A percentile compares a stretch with the other conserved stretches of the same genome.
Conservation (phyloP, 305 asterid genomes). For the Striga hermonthica region DNA sequence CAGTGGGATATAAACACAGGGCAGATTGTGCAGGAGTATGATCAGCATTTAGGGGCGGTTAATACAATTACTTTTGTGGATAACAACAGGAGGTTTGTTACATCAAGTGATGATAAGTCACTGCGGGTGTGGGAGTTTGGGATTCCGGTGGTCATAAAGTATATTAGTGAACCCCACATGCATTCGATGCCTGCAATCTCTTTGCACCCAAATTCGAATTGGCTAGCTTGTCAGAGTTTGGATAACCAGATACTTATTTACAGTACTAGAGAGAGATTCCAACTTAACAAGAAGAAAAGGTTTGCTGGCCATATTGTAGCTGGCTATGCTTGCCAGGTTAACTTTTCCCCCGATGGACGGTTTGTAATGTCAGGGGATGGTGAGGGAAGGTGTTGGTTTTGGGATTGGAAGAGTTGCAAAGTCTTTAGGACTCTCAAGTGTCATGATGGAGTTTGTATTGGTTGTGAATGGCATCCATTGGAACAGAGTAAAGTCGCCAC, state of each 20-base stretch:
- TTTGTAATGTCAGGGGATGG: conserved; percentile 98
- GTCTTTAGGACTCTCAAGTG: conserved; percentile 91
- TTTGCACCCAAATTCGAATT: conserved; percentile 82
- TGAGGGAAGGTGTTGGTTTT: conserved; percentile 98
- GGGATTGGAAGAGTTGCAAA: conserved; percentile 99
- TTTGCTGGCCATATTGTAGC: conserved; percentile 96
- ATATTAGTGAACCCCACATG: conserved; percentile 98
- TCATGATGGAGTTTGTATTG: conserved; percentile 95
- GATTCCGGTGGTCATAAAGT: conserved; percentile 93
- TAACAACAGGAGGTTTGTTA: conserved; percentile 90
- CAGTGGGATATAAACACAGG: conserved; percentile 98
- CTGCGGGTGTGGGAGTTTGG: conserved; percentile 98
- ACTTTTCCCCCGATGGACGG: conserved; percentile 96
- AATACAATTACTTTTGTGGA: conserved; percentile 95
- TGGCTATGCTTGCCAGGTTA: conserved; percentile 97
- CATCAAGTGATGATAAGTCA: conserved; percentile 95
- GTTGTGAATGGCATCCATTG: conserved; percentile 94
- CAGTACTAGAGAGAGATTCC: conserved; percentile 91
- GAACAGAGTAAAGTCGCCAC: conserved; percentile 99
- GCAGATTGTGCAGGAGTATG: conserved; percentile 97
- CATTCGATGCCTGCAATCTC: conserved; percentile 97
- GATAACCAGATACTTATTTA: conserved; percentile 96
- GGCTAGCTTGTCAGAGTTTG: conserved; percentile 99
- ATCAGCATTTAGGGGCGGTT: conserved; percentile 98
- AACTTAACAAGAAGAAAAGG: conserved; percentile 93